Percentiles rank a stretch among this genome's conserved stretches.
phyloP scores from a whole-genome alignment of 352 stramenopile species.

The Peronospora farinosa region DNA sequence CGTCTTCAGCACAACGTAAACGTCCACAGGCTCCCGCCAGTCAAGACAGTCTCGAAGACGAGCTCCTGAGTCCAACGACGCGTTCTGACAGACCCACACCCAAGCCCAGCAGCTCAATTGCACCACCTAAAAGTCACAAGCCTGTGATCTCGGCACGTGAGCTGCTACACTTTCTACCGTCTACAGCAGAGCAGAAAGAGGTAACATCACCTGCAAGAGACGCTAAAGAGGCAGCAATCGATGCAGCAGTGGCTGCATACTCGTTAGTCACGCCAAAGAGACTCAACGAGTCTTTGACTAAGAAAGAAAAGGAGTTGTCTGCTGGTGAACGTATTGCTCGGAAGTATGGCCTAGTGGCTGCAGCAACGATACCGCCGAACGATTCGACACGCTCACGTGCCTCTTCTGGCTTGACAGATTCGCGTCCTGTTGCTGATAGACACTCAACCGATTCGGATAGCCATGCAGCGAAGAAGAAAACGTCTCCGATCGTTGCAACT shows the following conservation, averaged over 20 bases:
- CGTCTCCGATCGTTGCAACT: not conserved
- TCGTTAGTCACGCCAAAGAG: slow-evolving; percentile 17
- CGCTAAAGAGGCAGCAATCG: slow-evolving; percentile 5
- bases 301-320: slow-evolving; percentile 25
- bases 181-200: slow-evolving; percentile 6
- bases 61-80: slow-evolving; percentile 10
- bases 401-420: not conserved
- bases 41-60: slow-evolving; percentile 18
- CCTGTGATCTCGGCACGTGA: slow-evolving; percentile 56
- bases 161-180: slow-evolving; percentile 45
- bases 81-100: not conserved
- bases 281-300: not conserved
- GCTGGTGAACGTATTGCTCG: slow-evolving; percentile 45
- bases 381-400: slow-evolving; percentile 2
- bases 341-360: slow-evolving; percentile 49
- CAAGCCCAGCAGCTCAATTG: not conserved
- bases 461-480: slow-evolving; percentile 3
- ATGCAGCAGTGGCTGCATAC: slow-evolving; percentile 15
- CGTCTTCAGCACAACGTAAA: slow-evolving; percentile 3
- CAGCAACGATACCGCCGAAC: slow-evolving; percentile 10
- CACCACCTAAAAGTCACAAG: slow-evolving; percentile 20
- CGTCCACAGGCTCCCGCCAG: not conserved
- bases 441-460: slow-evolving; percentile 1
- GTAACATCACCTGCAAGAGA: slow-evolving; percentile 3
- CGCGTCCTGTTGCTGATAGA: slow-evolving; percentile 1